Percentiles rank a stretch among this genome's conserved stretches.
These are phyloP conservation scores for Beta vulgaris DNA, from an alignment of 148 eudicot species.

Conservation along the genomic window DNA sequence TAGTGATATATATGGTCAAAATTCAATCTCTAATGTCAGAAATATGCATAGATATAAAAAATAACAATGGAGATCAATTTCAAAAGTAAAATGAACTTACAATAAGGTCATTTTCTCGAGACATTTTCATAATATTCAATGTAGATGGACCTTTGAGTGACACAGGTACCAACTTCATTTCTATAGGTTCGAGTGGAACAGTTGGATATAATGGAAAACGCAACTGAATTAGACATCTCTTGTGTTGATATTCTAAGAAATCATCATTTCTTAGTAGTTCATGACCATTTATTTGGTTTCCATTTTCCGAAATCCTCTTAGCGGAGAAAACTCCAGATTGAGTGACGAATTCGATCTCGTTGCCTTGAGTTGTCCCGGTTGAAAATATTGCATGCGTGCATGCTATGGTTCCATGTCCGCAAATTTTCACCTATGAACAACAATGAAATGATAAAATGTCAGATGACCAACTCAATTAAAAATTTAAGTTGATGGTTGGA, in stretches of 20 bases:
- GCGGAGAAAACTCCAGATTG: slow-evolving; percentile 6
- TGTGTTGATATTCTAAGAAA: neutral
- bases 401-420: slow-evolving; percentile 10
- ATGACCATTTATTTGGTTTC: no score
- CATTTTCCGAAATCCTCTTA: neutral
- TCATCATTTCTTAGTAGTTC: no score
- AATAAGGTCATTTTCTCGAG: slow-evolving; percentile 3
- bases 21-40: no score
- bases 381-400: slow-evolving; percentile 8
- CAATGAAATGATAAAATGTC: no score
- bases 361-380: neutral
- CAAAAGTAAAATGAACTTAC: no score
- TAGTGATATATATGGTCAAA: no score
- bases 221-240: neutral
- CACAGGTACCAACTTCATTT: neutral
- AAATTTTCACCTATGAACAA: neutral
- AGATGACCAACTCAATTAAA: no score
- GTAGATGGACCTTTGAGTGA: neutral
- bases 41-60: no score
- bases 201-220: neutral
- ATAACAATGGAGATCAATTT: no score
- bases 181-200: neutral
- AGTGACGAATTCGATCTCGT: neutral
- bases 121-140: neutral
- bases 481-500: no score